phyloP scores from a whole-genome alignment of 257 asterid species.

The Anisodus tanguticus region DNA sequence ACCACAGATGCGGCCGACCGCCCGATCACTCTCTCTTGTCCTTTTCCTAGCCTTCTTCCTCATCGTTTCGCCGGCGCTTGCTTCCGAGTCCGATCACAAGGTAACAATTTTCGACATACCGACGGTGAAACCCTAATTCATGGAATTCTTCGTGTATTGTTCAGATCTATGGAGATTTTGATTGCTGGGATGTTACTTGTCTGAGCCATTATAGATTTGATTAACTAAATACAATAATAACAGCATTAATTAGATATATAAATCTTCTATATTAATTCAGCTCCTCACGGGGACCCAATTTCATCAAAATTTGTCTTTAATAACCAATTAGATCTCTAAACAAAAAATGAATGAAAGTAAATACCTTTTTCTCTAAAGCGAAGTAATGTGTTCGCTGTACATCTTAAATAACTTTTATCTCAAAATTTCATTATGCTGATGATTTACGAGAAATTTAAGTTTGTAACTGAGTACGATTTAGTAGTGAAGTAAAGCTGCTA shows the following conservation, averaged over 20 bases:
- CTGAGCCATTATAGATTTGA: not conserved
- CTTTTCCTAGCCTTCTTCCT: not conserved
- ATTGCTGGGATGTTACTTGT: not conserved
- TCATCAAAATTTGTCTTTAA: not conserved
- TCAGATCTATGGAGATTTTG: not conserved
- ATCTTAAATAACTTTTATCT: not conserved
- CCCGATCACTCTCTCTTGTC: not conserved
- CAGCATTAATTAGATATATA: not conserved
- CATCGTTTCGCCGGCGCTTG: slow-evolving; percentile 26
- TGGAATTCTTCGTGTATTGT: not conserved
- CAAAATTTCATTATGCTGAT: not conserved
- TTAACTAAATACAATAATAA: too few relatives aligned
- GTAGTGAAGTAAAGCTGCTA: not conserved
- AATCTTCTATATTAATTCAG: too few relatives aligned
- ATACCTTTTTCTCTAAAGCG: not conserved
- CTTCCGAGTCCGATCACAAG: slow-evolving; percentile 39
- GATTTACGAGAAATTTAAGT: not conserved
- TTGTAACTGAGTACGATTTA: not conserved
- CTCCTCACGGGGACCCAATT: not conserved
- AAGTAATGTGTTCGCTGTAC: not conserved
- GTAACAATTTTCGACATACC: not conserved
- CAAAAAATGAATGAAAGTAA: not conserved
- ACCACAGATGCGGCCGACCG: slow-evolving; percentile 26
- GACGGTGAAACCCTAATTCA: not conserved
- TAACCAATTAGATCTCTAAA: not conserved